Conservation (phyloP, 148 eudicot genomes). For the Salicornia ramosissima region DNA sequence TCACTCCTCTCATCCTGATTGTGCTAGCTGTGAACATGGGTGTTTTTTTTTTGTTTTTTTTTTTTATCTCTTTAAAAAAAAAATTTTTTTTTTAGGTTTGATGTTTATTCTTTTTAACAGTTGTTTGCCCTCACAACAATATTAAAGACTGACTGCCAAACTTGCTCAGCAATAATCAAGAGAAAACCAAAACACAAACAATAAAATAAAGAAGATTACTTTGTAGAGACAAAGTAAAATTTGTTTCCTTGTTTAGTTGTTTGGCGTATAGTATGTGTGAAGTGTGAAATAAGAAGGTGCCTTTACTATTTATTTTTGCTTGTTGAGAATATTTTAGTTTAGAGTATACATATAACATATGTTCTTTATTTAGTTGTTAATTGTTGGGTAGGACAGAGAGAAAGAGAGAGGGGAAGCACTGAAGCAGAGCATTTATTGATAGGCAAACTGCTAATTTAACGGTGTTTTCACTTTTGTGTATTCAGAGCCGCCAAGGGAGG, state of each 20-base stretch:
- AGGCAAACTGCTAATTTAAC: not conserved
- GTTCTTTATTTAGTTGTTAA: no score
- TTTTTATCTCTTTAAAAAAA: not conserved
- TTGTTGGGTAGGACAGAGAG: not conserved
- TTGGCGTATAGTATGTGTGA: not conserved
- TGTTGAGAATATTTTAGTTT: not conserved
- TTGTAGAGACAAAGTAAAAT: no score
- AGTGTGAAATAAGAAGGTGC: constrained; percentile 10
- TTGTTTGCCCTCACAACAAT: no score
- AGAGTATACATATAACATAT: not conserved
- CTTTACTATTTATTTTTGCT: not conserved
- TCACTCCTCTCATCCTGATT: constrained; percentile 11
- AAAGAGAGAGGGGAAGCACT: not conserved
- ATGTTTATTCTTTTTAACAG: no score
- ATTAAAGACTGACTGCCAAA: no score
- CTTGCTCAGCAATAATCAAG: no score
- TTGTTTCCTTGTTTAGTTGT: not conserved
- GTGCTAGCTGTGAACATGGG: constrained; percentile 20
- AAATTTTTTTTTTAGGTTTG: not conserved
- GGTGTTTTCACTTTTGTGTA: constrained; percentile 9
- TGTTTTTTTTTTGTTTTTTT: constrained; percentile 13
- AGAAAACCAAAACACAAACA: no score
- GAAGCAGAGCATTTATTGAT: not conserved
- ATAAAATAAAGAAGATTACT: no score
- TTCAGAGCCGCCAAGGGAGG: not conserved